Evolutionary conservation across 805 yeast genomes (phyloP).

Genomic region (Candida broadrunensis): DNA sequence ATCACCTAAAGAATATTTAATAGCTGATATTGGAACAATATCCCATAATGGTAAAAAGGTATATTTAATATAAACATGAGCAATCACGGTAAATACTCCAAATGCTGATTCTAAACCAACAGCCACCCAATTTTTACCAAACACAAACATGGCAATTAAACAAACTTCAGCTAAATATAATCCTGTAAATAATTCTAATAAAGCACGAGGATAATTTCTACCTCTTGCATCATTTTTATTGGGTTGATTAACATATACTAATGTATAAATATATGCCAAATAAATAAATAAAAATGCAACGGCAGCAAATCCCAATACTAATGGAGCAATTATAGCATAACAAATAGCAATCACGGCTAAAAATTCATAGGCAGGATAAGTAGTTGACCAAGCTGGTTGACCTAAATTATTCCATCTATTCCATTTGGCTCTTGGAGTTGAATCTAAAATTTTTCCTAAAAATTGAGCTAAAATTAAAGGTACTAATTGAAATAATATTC

Average conservation of each 20-base stretch:
- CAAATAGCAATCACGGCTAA: slow-evolving; percentile 69
- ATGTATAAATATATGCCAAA: slow-evolving; percentile 59
- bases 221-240: slow-evolving; percentile 63
- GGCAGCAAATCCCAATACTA: slow-evolving; percentile 64
- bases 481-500: slow-evolving; percentile 71
- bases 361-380: slow-evolving; percentile 75
- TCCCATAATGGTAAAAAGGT: slow-evolving; percentile 64
- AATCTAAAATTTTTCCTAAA: slow-evolving; percentile 69
- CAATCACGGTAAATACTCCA: slow-evolving; percentile 53
- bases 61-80: slow-evolving; percentile 58
- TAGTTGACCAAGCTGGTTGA: slow-evolving; percentile 75
- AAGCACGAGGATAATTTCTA: slow-evolving; percentile 66
- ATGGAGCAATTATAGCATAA: slow-evolving; percentile 78
- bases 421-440: slow-evolving; percentile 94
- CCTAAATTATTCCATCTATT: slow-evolving; percentile 62
- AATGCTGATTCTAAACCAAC: slow-evolving; percentile 66
- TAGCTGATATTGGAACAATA: slow-evolving; percentile 66
- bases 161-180: slow-evolving; percentile 70
- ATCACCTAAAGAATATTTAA: slow-evolving; percentile 46
- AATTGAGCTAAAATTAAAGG: slow-evolving; percentile 68
- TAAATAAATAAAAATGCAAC: slow-evolving; percentile 56
- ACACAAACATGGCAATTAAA: slow-evolving; percentile 67
- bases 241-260: slow-evolving; percentile 62
- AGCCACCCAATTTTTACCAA: slow-evolving; percentile 77
- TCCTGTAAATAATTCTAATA: slow-evolving; percentile 71